Evolutionary conservation across 768 basidiomycete genomes (phyloP), one percentile per base, ranked within the genome.

Genomic region (Trichaptum fuscoviolaceum): DNA sequence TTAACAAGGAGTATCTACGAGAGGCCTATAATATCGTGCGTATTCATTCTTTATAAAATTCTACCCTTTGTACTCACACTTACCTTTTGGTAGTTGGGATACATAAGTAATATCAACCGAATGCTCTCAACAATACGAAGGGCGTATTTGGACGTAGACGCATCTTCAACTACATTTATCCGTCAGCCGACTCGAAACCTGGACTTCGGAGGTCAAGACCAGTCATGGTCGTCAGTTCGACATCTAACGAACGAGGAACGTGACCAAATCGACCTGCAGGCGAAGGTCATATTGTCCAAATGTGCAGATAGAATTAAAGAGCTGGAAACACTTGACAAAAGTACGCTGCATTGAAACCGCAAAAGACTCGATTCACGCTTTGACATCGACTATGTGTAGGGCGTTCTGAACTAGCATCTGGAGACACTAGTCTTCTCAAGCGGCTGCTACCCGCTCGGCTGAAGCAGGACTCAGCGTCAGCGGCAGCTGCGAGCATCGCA

Each of bases 241-340:
- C 80, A 89, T 71, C 83, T 99, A 7, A 87, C 87, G 9, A 95
- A 98, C 73, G 87, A 93, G 69, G 96, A 99, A 75, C 83, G 96
- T 68, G 96, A 98, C 77, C 94, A 97, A 78, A 92, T 99, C 64
- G 97, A 99, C 82, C 79, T 95, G 67, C 92, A 96, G 74, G 91
- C 93, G 35, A 89, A 91, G 70, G 84, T 94, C 71, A 90, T 97
- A 65, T 81, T 99, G 62, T 84, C 88, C 63, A 85, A 89, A 64
- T 97, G 95, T 78, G 87, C 93, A 35, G 92, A 96, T 69, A 82
- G 92, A 70, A 90, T 98, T 8, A 89, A 87, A 70, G 87, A 90
- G 75, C 87, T 99, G 85, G 97, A 99, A 75, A 81, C 82, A 57
- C 78, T 93, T 27, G 97, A 99, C 80, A 90, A 91, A 76, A 86